Evolutionary conservation across 164 flowering plant species (phyloP).

Genomic region (Sextonia rubra): DNA sequence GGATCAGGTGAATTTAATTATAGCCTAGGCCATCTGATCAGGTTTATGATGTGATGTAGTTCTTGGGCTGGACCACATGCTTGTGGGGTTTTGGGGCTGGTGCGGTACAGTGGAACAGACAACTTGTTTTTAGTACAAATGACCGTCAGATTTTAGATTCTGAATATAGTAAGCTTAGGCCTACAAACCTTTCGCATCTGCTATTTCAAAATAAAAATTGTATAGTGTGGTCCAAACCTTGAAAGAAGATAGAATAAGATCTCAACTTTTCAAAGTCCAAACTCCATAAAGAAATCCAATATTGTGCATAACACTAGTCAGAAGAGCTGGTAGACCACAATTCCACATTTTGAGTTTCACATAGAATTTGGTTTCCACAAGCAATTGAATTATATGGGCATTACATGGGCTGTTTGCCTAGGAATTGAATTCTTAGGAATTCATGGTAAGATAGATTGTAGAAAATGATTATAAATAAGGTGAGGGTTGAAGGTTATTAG

Average conservation of each 20-base stretch:
- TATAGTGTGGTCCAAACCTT: neutral
- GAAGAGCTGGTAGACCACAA: neutral
- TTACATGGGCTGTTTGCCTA: too few relatives aligned
- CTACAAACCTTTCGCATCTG: neutral
- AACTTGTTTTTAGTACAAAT: neutral
- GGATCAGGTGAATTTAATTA: too few relatives aligned
- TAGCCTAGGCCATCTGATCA: neutral
- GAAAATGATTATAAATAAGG: too few relatives aligned
- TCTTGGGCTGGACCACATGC: neutral
- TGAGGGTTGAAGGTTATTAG: too few relatives aligned
- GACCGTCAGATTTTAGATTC: neutral
- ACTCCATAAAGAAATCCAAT: too few relatives aligned
- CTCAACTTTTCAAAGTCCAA: too few relatives aligned
- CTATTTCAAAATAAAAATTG: neutral
- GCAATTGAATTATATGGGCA: too few relatives aligned
- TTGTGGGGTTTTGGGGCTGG: neutral
- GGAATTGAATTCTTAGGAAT: too few relatives aligned
- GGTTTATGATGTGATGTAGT: neutral
- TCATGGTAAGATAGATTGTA: too few relatives aligned
- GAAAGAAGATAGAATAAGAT: too few relatives aligned
- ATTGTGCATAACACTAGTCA: neutral
- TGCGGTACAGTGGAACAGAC: neutral
- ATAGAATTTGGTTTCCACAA: too few relatives aligned
- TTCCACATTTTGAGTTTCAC: too few relatives aligned
- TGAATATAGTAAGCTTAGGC: neutral